Base-by-base conservation (phyloP, 805 yeast genomes). In the Spathaspora passalidarum region DNA sequence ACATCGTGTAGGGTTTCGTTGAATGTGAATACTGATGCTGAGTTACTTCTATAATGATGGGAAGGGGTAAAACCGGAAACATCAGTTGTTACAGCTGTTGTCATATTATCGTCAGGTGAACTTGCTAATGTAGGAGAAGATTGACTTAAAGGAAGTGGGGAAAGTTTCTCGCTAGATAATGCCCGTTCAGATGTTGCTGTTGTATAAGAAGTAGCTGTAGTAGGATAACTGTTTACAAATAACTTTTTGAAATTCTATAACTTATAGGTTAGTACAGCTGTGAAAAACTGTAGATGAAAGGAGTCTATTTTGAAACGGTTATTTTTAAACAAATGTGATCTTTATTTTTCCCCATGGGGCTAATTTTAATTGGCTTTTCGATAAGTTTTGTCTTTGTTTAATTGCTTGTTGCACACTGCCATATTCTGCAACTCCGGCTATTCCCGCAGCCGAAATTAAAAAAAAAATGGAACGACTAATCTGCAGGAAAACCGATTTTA, bases 231-330 rank as follows among this genome's bases (percentile, higher is more conserved):
- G 26, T 42, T 35, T 17, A 36, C 21, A 18, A 46, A 46, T 36
- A 46, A 36, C 21, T 46, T 46, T 23, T 25, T 46, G 23, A 46
- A 43, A 26, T 43, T 46, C 49, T 46, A 23, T 14, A 29, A 41
- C 5, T 20, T n/a, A 10, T 17, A 18, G 5, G 45, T 42, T 42
- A 42, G 45, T 42, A 42, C 4, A 22, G 25, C 9, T 22, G 6
- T 22, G 25, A 29, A 29, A 29, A 29, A 11, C 14, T 10, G 4
- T 29, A 3, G 34, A 9, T 29, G 34, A 29, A 11, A n/a, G 13
- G 29, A 5, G 9, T 25, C n/a, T 25, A 25, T 10, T 11, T 25
- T 25, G 4, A 25, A 10, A n/a, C 13, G 29, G 29, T n/a, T 25
- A n/a, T n/a, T n/a, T n/a, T n/a, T n/a, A n/a, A n/a, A n/a, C n/a